A percentile compares a stretch with the other conserved stretches of the same genome.
These are phyloP conservation scores for Alternaria conjuncta DNA, from an alignment of 2,329 filamentous ascomycete species.

Conservation along the genomic window DNA sequence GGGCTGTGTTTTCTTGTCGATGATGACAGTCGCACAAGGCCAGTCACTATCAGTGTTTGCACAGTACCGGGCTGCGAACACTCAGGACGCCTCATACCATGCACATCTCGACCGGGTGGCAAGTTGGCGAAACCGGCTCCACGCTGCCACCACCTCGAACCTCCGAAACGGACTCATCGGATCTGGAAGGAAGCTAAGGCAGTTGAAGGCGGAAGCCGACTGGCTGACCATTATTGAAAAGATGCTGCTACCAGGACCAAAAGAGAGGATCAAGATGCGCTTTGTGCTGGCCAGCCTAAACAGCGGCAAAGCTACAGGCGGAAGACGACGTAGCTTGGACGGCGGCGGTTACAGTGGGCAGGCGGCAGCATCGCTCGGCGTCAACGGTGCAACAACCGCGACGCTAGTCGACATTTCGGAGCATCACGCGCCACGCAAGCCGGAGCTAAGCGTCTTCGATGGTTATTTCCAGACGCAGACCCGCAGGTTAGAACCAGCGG, in stretches of 20 bases:
- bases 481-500: conserved; percentile 27
- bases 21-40: conserved; percentile 48
- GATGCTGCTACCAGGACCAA: conserved; percentile 44
- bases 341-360: conserved; percentile 43
- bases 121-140: conserved; percentile 42
- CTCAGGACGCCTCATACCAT: conserved; percentile 49
- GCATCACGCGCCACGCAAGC: conserved; percentile 22
- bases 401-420: conserved; percentile 24
- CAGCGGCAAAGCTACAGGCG: conserved; percentile 35
- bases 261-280: conserved; percentile 45
- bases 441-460: conserved; percentile 45
- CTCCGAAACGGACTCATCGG: conserved; percentile 38
- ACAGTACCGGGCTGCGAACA: conserved; percentile 42
- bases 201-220: conserved; percentile 42
- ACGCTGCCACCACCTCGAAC: conserved; percentile 38
- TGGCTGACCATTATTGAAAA: conserved; percentile 46
- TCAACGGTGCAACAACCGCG: conserved; percentile 13
- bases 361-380: conserved; percentile 26
- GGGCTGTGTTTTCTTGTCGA: conserved; percentile 49
- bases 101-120: conserved; percentile 47
- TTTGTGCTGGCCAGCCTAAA: conserved; percentile 36
- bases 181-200: conserved; percentile 38
- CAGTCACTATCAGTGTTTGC: conserved; percentile 44
- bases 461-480: conserved; percentile 46
- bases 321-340: conserved; percentile 45